Evolutionary conservation across 257 asterid genomes (phyloP), one percentile per base, ranked within the genome.

Genomic region (Capsicum chinense): DNA sequence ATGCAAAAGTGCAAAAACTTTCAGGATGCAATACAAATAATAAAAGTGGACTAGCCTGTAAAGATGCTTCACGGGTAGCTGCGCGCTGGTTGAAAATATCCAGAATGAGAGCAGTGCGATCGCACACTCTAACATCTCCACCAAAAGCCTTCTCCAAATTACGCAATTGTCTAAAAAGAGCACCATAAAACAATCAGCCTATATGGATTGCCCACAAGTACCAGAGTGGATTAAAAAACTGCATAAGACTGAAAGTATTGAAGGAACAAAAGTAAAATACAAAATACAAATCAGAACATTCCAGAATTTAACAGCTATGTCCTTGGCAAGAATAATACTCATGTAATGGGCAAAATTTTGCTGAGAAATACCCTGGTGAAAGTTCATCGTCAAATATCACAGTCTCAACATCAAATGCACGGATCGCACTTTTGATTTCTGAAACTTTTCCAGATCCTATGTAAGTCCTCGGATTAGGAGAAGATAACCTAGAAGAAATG

Each of bases 371-470:
- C 99, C 98, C 98, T 57, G 99, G 97, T 58, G 98, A 97, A 85
- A 97, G 98, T 80, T 97, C 99, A 81, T 97, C 99, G 74, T 97
- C 98, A 83, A 97, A 95, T 85, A 97, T 92, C 42, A 97, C 98
- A 26, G 98, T 93, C 92, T 94, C 98, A 58, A 90, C 93, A 79
- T 83, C 99, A 86, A 93, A 88, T 79, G 97, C 98, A 88, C 90
- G 89, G 90, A 97, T 92, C 4, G 98, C 98, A 79, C 89, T 92
- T 92, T 92, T 97, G 81, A 97, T 95, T 85, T 97, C 99, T 47
- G 92, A 91, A 87, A 95, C 98, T 91, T 97, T 97, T 59, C 99
- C 99, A 2, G 98, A 94, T 81, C 99, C 99, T 83, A 96, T 94
- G 84, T 96, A 96, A 16, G 99, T 94, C 89, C 92, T 92, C 15